Evolutionary conservation across 768 basidiomycete species (phyloP).

Genomic region (Phlegmacium glaucopus): DNA sequence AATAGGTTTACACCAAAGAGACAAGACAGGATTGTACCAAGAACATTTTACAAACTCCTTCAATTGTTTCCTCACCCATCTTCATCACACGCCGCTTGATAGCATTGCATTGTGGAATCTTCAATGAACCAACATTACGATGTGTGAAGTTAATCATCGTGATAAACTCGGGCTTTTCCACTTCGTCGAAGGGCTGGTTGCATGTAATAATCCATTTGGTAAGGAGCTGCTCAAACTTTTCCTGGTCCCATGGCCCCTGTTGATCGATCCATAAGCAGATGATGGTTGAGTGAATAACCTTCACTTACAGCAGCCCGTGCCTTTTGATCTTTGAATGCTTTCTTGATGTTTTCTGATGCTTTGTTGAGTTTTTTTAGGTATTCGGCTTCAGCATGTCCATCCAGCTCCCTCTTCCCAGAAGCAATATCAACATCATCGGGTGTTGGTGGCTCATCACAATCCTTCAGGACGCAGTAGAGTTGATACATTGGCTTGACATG

Average conservation of each 20-base stretch:
- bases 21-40: no score
- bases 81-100: no score
- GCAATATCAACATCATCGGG: background rate
- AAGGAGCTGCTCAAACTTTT: slow-evolving; percentile 10
- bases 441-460: background rate
- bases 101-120: no score
- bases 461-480: background rate
- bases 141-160: slow-evolving; percentile 11
- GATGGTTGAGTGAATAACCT: background rate
- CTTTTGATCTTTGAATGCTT: background rate
- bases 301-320: background rate
- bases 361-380: background rate
- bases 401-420: background rate
- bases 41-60: no score
- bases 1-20: no score
- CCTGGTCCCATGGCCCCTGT: slow-evolving; percentile 33
- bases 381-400: background rate
- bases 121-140: no score
- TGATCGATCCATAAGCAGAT: background rate
- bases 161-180: slow-evolving; percentile 16
- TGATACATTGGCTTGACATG: background rate
- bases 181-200: slow-evolving; percentile 19
- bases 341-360: background rate
- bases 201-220: slow-evolving; percentile 1
- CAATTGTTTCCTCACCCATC: no score